Evolutionary conservation across 805 yeast genomes (phyloP).

Genomic region (Schwanniomyces pseudopolymorphus): DNA sequence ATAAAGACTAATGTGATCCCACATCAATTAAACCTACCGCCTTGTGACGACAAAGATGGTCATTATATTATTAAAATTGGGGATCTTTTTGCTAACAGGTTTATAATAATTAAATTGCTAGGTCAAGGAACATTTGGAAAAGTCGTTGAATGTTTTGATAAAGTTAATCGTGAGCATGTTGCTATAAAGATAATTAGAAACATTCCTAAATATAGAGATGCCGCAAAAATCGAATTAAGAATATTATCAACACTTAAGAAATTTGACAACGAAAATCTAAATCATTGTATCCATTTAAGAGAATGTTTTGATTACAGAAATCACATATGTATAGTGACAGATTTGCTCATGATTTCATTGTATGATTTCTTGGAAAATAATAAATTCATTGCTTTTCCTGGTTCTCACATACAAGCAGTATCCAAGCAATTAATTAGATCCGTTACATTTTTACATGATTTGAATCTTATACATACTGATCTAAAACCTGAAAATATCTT

Average conservation of each 20-base stretch:
- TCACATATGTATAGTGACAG: slow-evolving; percentile 93
- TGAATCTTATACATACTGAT: slow-evolving; percentile 92
- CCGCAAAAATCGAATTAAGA: slow-evolving; percentile 88
- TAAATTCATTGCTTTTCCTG: slow-evolving; percentile 87
- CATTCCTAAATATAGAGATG: slow-evolving; percentile 91
- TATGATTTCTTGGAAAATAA: slow-evolving; percentile 89
- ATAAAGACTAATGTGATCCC: slow-evolving; percentile 40
- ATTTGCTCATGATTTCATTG: slow-evolving; percentile 76
- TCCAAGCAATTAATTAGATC: slow-evolving; percentile 82
- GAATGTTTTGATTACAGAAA: slow-evolving; percentile 92
- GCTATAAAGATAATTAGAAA: slow-evolving; percentile 94
- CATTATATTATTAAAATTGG: slow-evolving; percentile 64
- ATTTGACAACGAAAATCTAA: slow-evolving; percentile 65
- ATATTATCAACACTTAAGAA: slow-evolving; percentile 71
- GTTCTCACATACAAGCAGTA: slow-evolving; percentile 86
- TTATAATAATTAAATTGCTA: slow-evolving; percentile 61
- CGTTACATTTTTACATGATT: slow-evolving; percentile 85
- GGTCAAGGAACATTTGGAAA: slow-evolving; percentile 96
- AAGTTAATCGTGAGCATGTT: slow-evolving; percentile 54
- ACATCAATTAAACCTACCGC: slow-evolving; percentile 27
- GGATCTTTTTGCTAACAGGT: slow-evolving; percentile 71
- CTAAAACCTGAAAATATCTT: slow-evolving; percentile 94
- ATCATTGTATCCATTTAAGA: slow-evolving; percentile 79
- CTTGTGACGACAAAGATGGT: slow-evolving; percentile 70
- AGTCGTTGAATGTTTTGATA: slow-evolving; percentile 81